Percentiles rank a stretch among this genome's conserved stretches.
These are phyloP conservation scores for Thalassiosira sp. DNA, from an alignment of 352 stramenopile genomes.

Conservation along the genomic window DNA sequence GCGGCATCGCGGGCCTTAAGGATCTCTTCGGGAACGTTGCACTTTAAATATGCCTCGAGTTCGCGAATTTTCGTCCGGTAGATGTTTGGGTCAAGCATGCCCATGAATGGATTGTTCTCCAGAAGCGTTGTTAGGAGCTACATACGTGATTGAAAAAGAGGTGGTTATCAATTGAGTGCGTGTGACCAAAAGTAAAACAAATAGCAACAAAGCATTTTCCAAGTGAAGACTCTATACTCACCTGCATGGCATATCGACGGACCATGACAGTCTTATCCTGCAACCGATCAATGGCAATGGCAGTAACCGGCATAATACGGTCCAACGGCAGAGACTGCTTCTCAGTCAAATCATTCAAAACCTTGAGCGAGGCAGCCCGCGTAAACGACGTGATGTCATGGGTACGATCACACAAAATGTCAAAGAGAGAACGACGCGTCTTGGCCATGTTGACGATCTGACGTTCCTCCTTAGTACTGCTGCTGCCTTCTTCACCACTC, in stretches of 20 bases:
- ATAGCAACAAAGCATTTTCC: constrained; percentile 6
- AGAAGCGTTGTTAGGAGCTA: constrained; percentile 89
- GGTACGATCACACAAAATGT: constrained; percentile 88
- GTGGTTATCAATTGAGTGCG: too few relatives aligned
- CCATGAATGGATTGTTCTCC: constrained; percentile 94
- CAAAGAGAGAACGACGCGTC: constrained; percentile 79
- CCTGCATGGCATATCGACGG: constrained; percentile 85
- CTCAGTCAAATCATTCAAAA: constrained; percentile 87
- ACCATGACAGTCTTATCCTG: constrained; percentile 93
- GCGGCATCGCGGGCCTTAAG: constrained; percentile 61
- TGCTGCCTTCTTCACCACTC: constrained; percentile 8
- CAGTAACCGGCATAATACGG: constrained; percentile 75
- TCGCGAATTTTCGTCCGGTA: constrained; percentile 87
- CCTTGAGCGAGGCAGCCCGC: constrained; percentile 89
- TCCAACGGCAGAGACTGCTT: constrained; percentile 86
- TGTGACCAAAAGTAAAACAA: too few relatives aligned
- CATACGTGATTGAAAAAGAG: too few relatives aligned
- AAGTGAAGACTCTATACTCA: constrained; percentile 40
- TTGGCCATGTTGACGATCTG: constrained; percentile 52
- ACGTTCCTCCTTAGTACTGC: constrained; percentile 29
- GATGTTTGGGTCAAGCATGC: constrained; percentile 86
- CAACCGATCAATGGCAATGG: constrained; percentile 88
- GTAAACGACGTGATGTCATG: constrained; percentile 93
- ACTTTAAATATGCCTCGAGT: constrained; percentile 74
- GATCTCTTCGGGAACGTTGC: constrained; percentile 65